Percentiles rank a stretch among this genome's conserved stretches.
phyloP scores from a whole-genome alignment of 179 eudicot genomes.

The Camellia oleifera region DNA sequence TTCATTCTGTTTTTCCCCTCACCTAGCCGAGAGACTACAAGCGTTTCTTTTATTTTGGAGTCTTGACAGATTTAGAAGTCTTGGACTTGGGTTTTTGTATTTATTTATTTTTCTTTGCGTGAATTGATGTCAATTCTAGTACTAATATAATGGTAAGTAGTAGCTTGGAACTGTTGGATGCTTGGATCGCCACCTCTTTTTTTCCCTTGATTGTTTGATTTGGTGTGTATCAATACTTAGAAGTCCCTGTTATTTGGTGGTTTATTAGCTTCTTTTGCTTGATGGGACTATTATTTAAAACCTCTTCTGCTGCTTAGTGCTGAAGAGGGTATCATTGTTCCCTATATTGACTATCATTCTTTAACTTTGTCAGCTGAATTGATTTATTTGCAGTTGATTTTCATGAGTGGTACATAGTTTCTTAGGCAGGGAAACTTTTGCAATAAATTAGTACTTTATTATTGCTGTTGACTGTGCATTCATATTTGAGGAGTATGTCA shows the following conservation, averaged over 20 bases:
- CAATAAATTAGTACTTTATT: neutral
- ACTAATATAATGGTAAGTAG: neutral
- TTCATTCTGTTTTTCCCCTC: no score
- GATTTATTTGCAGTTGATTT: constrained; percentile 10
- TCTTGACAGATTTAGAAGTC: no score
- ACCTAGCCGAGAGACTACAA: no score
- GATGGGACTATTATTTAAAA: neutral
- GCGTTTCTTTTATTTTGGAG: no score
- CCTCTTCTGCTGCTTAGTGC: constrained; percentile 10
- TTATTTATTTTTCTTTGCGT: neutral
- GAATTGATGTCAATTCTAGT: neutral
- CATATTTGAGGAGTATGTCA: neutral
- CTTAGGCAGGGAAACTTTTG: neutral
- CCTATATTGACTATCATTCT: constrained; percentile 12
- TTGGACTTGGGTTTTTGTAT: no score
- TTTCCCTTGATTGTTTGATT: neutral
- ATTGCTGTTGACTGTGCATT: neutral
- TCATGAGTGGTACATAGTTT: constrained; percentile 5
- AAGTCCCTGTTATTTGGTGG: neutral
- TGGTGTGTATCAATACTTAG: neutral
- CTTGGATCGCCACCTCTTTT: neutral
- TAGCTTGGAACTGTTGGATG: neutral
- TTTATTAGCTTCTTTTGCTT: neutral
- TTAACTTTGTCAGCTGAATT: constrained; percentile 13
- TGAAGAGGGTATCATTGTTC: constrained; percentile 1